Evolutionary conservation across 805 yeast genomes (phyloP), one percentile per base, ranked within the genome.

Genomic region (Kodamaea leandrae): DNA sequence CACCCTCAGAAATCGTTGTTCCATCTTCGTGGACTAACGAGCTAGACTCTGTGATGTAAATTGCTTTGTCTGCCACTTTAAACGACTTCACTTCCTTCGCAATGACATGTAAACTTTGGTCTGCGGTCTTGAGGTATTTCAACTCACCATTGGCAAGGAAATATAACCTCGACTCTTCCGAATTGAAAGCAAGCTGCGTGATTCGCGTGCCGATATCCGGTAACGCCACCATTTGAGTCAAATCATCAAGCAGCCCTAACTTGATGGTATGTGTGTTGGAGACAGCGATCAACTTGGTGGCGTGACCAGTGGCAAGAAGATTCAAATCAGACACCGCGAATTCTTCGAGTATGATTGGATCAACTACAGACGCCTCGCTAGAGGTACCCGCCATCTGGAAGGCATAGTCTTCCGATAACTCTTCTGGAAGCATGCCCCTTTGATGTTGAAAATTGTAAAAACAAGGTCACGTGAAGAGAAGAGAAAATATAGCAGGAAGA

Each of bases 331-430:
- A 30, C 14, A 29, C 20, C 3, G 43, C 33, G 18, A 36, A 16
- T 4, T 43, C 39, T 57, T 62, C 57, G 46, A 71, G 13, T 64
- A 73, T 16, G 25, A 40, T 38, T 56, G 41, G 14, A 43, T 47
- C 47, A 19, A 55, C 51, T 2, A 57, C 44, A n/a, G 25, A 36
- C 15, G 47, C 33, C 2, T 72, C 76, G 12, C 58, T 51, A 37
- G 55, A 64, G 9, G 47, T 45, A 5, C 61, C 44, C n/a, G 67
- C 70, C 14, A 72, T 49, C 24, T 66, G 71, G 58, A 72, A 74
- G 4, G 78, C 78, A 44, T 69, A 61, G 47, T 70, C 73, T 43
- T 70, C 73, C 4, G 73, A 63, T 4, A 52, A 43, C 6, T 47
- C 34, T 45, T 61, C 66, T 27, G 29, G 25, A 4, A 39, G 29